phyloP scores from a whole-genome alignment of 345 rosid species.

The Arabis hirsuta region DNA sequence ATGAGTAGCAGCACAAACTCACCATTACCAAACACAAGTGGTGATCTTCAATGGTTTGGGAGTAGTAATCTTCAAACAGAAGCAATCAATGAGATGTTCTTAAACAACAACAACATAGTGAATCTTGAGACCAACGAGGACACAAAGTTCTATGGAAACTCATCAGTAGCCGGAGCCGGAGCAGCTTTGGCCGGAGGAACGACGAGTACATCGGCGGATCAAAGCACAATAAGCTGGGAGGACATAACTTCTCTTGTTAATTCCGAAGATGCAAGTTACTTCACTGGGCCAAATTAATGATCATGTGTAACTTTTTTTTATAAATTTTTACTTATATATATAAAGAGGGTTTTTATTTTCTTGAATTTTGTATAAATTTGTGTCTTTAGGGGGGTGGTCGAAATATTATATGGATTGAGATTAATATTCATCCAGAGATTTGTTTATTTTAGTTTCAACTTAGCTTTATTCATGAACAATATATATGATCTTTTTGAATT shows the following conservation, averaged over 20 bases:
- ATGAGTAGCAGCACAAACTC: constrained; percentile 46
- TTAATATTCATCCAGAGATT: constrained; percentile 44
- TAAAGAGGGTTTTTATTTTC: not conserved
- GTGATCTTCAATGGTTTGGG: constrained; percentile 48
- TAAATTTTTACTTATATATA: constrained; percentile 17
- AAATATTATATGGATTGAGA: constrained; percentile 26
- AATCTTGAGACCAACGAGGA: constrained; percentile 39
- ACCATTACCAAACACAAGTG: constrained; percentile 42
- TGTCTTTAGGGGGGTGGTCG: constrained; percentile 1
- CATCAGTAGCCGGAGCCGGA: constrained; percentile 33
- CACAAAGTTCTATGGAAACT: constrained; percentile 35
- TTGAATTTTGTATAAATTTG: constrained; percentile 34
- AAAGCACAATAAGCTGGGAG: constrained; percentile 61
- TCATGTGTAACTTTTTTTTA: constrained; percentile 40
- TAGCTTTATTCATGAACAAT: constrained; percentile 27
- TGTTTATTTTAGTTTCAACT: constrained; percentile 38
- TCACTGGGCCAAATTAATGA: constrained; percentile 38
- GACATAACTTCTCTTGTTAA: constrained; percentile 53
- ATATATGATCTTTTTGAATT: constrained; percentile 20
- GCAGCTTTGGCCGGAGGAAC: constrained; percentile 41
- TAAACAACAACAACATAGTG: constrained; percentile 28
- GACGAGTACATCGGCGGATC: constrained; percentile 56
- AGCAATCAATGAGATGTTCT: constrained; percentile 37
- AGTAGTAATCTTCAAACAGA: constrained; percentile 41
- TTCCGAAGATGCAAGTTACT: constrained; percentile 55